Percentiles rank a stretch among this genome's conserved stretches.
phyloP scores from a whole-genome alignment of 352 stramenopile species.

The Halophytophthora batemanensis region DNA sequence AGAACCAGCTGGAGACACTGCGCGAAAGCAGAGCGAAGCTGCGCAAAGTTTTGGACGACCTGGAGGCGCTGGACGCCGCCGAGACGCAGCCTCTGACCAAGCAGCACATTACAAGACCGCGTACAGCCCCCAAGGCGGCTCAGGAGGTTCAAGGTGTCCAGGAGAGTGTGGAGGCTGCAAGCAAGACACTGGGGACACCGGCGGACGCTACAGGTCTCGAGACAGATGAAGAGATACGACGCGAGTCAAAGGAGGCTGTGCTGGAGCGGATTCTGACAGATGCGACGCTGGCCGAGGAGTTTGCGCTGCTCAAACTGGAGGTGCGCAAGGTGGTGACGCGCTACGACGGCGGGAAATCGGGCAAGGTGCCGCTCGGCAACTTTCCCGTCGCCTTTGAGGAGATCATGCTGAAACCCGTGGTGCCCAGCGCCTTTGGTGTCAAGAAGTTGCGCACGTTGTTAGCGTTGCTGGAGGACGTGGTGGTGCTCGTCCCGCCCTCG shows the following conservation, averaged over 20 bases:
- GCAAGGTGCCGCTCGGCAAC: constrained; percentile 39
- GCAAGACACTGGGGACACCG: too few relatives aligned
- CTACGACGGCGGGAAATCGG: constrained; percentile 42
- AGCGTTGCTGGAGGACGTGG: constrained; percentile 51
- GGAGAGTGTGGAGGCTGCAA: too few relatives aligned
- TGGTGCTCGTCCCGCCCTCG: constrained; percentile 43
- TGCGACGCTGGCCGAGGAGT: constrained; percentile 39
- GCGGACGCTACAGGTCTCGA: too few relatives aligned
- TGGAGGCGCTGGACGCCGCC: constrained; percentile 57
- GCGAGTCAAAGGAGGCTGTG: constrained; percentile 47
- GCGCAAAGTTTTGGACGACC: constrained; percentile 51
- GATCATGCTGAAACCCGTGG: constrained; percentile 69
- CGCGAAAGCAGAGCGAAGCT: constrained; percentile 31
- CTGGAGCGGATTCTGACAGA: constrained; percentile 44
- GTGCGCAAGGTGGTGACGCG: constrained; percentile 70
- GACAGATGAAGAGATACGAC: too few relatives aligned
- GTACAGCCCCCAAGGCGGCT: constrained; percentile 14
- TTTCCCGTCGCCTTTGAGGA: constrained; percentile 54
- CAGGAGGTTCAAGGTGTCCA: neutral
- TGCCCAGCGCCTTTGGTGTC: constrained; percentile 49
- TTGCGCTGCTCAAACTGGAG: constrained; percentile 67
- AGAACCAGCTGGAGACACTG: constrained; percentile 14
- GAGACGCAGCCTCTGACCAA: constrained; percentile 61
- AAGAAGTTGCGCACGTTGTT: constrained; percentile 79
- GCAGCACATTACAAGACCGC: constrained; percentile 47